Evolutionary conservation across 176 grass and related monocot genomes (phyloP).

Genomic region (Raddia guianensis): DNA sequence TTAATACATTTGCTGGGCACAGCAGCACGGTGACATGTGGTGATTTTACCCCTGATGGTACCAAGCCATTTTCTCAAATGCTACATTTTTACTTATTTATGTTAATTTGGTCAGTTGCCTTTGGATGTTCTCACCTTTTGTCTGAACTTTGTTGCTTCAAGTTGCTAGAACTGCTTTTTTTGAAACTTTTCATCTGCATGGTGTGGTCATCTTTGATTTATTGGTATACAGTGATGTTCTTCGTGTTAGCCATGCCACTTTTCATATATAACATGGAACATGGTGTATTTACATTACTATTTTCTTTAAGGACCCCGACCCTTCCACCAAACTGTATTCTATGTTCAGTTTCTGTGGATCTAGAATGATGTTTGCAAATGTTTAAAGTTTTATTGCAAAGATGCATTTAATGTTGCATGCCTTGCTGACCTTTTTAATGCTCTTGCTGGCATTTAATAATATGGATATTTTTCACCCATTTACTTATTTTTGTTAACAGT

Average conservation of each 20-base stretch:
- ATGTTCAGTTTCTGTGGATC: not conserved
- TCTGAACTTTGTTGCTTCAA: not conserved
- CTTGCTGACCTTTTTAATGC: too few species aligned
- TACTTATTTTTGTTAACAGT: not conserved
- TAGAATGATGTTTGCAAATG: conserved; percentile 4
- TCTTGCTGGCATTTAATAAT: not conserved
- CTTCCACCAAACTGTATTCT: not conserved
- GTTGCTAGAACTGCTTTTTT: not conserved
- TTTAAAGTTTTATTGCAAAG: not conserved
- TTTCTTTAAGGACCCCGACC: not conserved
- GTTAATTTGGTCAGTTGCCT: not conserved
- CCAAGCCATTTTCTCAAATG: not conserved
- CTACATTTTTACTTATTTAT: not conserved
- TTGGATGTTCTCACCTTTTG: too few species aligned
- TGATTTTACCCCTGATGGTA: conserved; percentile 89
- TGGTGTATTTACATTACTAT: conserved; percentile 2
- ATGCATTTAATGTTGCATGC: not conserved
- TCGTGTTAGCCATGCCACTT: not conserved
- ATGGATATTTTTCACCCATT: not conserved
- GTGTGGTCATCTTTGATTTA: not conserved
- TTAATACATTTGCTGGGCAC: conserved; percentile 89
- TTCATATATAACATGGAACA: conserved; percentile 1
- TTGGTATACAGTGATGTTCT: not conserved
- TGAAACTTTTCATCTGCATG: not conserved
- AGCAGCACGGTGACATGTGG: conserved; percentile 82